These are phyloP conservation scores for Beauveria brongniartii DNA, from an alignment of 2,329 filamentous ascomycete species.

Conservation along the genomic window DNA sequence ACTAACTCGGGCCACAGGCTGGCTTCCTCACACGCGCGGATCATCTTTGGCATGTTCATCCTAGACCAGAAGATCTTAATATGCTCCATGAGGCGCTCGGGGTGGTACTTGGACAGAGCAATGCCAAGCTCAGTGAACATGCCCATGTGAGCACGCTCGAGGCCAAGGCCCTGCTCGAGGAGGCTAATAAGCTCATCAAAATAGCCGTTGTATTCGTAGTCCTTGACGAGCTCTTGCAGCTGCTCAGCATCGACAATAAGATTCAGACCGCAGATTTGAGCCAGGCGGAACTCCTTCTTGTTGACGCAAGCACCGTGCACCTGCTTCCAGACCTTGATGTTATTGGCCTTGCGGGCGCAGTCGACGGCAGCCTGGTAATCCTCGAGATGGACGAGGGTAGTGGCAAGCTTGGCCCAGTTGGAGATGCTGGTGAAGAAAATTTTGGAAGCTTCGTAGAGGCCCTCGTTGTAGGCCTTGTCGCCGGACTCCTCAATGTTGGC, in stretches of 20 bases:
- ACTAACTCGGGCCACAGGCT: constrained; percentile 96
- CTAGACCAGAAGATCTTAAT: constrained; percentile 97
- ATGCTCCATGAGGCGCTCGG: constrained; percentile 95
- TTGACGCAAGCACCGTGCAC: constrained; percentile 92
- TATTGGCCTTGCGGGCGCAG: constrained; percentile 96
- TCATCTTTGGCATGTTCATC: constrained; percentile 97
- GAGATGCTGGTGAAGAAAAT: constrained; percentile 98
- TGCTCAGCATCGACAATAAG: constrained; percentile 97
- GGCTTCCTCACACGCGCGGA: constrained; percentile 84
- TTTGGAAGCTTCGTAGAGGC: constrained; percentile 91
- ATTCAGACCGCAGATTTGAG: constrained; percentile 97
- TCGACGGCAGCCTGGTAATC: constrained; percentile 98
- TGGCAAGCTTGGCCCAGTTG: constrained; percentile 98
- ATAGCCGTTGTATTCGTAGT: constrained; percentile 95
- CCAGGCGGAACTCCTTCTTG: constrained; percentile 98
- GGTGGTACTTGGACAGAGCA: constrained; percentile 88
- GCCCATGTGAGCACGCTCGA: constrained; percentile 90
- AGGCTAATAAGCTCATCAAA: constrained; percentile 96
- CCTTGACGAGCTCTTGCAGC: constrained; percentile 82
- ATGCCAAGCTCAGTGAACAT: constrained; percentile 94
- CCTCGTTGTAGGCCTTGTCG: constrained; percentile 95
- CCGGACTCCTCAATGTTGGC: constrained; percentile 94
- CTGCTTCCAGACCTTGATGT: constrained; percentile 98
- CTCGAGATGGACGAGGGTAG: constrained; percentile 90
- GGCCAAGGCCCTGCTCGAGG: constrained; percentile 86